These are phyloP conservation scores for Termitomyces sp. DNA, from an alignment of 768 basidiomycete species.

Conservation along the genomic window DNA sequence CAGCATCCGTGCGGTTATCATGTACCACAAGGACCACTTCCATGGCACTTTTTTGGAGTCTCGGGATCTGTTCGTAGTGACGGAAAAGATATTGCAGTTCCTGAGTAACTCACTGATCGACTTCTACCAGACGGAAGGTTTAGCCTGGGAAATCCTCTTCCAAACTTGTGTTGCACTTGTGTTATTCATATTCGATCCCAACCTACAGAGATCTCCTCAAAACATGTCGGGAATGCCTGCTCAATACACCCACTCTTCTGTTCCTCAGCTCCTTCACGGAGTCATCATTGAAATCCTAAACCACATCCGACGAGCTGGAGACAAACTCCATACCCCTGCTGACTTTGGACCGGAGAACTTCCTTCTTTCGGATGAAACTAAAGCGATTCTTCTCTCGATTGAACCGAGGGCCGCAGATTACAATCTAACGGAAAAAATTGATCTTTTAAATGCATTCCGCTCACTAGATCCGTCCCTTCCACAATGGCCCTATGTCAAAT, in stretches of 20 bases:
- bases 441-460: background rate
- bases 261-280: background rate
- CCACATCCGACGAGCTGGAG: too few species aligned
- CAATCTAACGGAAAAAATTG: background rate
- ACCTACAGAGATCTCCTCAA: too few species aligned
- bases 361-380: background rate
- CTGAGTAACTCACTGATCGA: background rate
- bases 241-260: background rate
- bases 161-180: background rate
- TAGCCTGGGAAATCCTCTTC: background rate
- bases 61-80: background rate
- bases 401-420: background rate
- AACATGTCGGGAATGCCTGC: too few species aligned
- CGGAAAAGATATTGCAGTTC: background rate
- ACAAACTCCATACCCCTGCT: too few species aligned
- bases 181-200: background rate
- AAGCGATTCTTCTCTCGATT: background rate
- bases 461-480: background rate
- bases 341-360: background rate
- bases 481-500: background rate
- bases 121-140: background rate
- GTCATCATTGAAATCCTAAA: background rate
- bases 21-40: background rate
- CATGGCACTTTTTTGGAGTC: background rate
- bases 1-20: background rate